Percentiles rank a stretch among this genome's conserved stretches.
Evolutionary conservation across 306 rosid species (phyloP).

Genomic region (Comarum palustre): DNA sequence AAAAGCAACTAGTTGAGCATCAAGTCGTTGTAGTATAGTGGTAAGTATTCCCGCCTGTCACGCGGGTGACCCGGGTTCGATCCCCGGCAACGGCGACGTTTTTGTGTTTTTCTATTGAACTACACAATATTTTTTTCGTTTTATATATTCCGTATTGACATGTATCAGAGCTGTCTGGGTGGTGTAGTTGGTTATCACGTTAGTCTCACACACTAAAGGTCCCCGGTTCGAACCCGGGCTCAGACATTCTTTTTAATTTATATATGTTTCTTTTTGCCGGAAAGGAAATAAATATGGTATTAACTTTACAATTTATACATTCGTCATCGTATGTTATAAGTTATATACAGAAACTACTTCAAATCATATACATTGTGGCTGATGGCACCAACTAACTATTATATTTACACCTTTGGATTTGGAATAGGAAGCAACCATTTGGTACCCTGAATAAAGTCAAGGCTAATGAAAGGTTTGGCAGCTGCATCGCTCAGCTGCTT

Average conservation of each 20-base stretch:
- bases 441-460: constrained; percentile 40
- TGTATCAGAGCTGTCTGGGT: neutral
- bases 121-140: accelerated
- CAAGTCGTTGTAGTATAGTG: neutral
- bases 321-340: no score
- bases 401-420: constrained; percentile 19
- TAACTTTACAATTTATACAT: neutral
- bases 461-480: constrained; percentile 35
- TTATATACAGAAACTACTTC: no score
- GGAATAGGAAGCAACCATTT: constrained; percentile 64
- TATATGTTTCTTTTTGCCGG: no score
- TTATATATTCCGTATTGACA: no score
- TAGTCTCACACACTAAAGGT: constrained; percentile 13
- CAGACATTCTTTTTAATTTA: neutral
- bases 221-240: constrained; percentile 14
- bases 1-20: no score
- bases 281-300: neutral
- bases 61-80: constrained; percentile 7
- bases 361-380: neutral
- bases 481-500: constrained; percentile 24
- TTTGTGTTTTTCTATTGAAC: no score
- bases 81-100: neutral
- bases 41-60: constrained; percentile 4
- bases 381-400: neutral
- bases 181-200: constrained; percentile 13